Evolutionary conservation across 2,329 filamentous ascomycete genomes (phyloP).

Genomic region (Claviceps quebecensis): DNA sequence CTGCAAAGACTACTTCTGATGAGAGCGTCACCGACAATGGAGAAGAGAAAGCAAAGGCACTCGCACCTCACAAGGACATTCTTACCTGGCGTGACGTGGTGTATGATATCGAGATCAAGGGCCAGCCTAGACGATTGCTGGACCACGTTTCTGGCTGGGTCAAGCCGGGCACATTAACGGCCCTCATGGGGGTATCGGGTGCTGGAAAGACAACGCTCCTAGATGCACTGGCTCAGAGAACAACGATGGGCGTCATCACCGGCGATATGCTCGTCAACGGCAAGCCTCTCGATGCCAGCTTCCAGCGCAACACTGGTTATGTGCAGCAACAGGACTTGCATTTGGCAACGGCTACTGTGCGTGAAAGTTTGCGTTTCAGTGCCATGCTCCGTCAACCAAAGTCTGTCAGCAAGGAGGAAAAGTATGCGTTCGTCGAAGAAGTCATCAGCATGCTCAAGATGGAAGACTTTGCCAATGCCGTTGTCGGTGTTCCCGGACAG

Average conservation of each 20-base stretch:
- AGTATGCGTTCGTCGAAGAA: slow-evolving; percentile 47
- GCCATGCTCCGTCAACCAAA: slow-evolving; percentile 44
- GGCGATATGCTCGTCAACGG: slow-evolving; percentile 55
- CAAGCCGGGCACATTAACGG: slow-evolving; percentile 75
- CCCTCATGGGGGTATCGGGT: slow-evolving; percentile 51
- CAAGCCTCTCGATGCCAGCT: slow-evolving; percentile 37
- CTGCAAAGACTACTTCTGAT: slow-evolving; percentile 10
- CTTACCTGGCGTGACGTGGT: slow-evolving; percentile 71
- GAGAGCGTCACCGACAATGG: slow-evolving; percentile 7
- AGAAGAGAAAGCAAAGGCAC: slow-evolving; percentile 11
- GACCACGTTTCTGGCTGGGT: slow-evolving; percentile 80
- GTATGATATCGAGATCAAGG: slow-evolving; percentile 60
- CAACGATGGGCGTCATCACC: slow-evolving; percentile 46
- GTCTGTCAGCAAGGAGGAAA: slow-evolving; percentile 39
- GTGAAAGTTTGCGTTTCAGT: slow-evolving; percentile 39
- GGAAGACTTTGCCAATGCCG: slow-evolving; percentile 50
- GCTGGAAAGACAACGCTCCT: slow-evolving; percentile 31
- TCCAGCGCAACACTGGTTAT: slow-evolving; percentile 53
- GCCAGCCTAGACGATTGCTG: slow-evolving; percentile 53
- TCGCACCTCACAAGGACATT: slow-evolving; percentile 37
- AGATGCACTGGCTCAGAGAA: slow-evolving; percentile 32
- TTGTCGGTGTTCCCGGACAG: slow-evolving; percentile 48
- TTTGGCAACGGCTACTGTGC: slow-evolving; percentile 39
- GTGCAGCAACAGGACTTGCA: slow-evolving; percentile 54
- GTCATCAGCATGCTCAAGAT: slow-evolving; percentile 54